Evolutionary conservation across 225 moss, liverwort and hornwort species (phyloP), one percentile per base, ranked within the genome.

Genomic region (Asterella californica): DNA sequence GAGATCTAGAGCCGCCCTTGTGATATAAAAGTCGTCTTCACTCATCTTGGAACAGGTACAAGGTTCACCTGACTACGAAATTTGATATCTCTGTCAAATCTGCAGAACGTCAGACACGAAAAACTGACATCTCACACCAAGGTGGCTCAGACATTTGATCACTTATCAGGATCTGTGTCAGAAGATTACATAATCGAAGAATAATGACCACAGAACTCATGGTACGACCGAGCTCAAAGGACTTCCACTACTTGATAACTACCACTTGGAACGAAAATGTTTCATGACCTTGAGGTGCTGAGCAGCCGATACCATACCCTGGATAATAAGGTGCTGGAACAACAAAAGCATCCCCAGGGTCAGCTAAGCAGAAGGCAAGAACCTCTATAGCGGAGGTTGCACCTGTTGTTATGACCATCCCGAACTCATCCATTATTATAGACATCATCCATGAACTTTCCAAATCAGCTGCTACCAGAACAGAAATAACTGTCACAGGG

Each of bases 41-140:
- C 88, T 88, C 83, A 84, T 78, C 89, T 82, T 25, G 89, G 91
- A 32, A 99, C 85, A 70, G 93, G 92, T 54, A 99, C 83, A 61
- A 94, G 90, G 70, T 85, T 85, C 70, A 94, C 97, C 89, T 94
- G 93, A 83, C 92, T 99, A 79, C 97, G 91, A 85, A 91, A 94
- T 60, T 22, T 83, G n/a, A 94, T 82, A 57, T 99, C 97, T 65
- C 93, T 89, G 62, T 94, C 88, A 77, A 93, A 99, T 83, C 96
- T 97, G 89, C 47, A 78, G 54, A 11, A 42, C n/a, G 69, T 38
- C 19, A 69, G 5, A 42, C 11, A 8, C 4, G 1, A 42, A 25
- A 70, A 25, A n/a, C 25, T 15, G 14, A 47, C 46, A 45, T n/a
- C 10, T 46, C 46, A 14, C 6, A 21, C 46, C 8, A 22, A 5